These are phyloP conservation scores for Globisporangium megalacanthum DNA, from an alignment of 352 stramenopile species.

Conservation along the genomic window DNA sequence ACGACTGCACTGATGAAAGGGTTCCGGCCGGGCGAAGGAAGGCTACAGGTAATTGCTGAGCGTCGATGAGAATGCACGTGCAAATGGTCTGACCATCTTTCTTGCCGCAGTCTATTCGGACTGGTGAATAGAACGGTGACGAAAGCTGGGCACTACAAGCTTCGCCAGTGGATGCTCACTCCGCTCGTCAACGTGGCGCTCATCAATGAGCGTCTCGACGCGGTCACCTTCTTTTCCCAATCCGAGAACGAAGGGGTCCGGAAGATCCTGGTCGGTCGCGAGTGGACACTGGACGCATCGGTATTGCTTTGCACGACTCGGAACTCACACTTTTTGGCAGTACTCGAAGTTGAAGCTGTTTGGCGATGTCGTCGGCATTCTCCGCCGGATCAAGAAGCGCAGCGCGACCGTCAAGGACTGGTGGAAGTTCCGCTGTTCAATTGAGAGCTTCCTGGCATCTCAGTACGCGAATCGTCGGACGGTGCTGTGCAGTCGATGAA, in stretches of 20 bases:
- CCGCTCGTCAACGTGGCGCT: conserved; percentile 39
- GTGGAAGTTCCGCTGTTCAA: conserved; percentile 51
- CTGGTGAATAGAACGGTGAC: conserved; percentile 80
- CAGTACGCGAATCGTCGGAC: conserved; percentile 31
- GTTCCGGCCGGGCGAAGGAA: conserved; percentile 72
- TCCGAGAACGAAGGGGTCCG: conserved; percentile 53
- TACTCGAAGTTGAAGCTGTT: conserved; percentile 54
- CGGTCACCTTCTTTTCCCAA: conserved; percentile 51
- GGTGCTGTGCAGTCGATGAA: background rate
- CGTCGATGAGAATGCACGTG: background rate
- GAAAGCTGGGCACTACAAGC: conserved; percentile 46
- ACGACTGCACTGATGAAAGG: conserved; percentile 19
- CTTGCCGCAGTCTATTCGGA: conserved; percentile 50
- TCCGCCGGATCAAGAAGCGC: conserved; percentile 56
- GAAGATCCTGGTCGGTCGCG: conserved; percentile 36
- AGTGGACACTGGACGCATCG: conserved; percentile 1
- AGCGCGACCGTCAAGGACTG: conserved; percentile 62
- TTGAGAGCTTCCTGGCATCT: conserved; percentile 49
- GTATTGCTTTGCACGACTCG: background rate
- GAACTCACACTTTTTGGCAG: conserved; percentile 18
- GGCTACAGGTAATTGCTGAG: conserved; percentile 58
- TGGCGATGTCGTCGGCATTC: conserved; percentile 56
- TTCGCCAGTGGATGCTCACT: conserved; percentile 77
- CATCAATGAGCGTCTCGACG: conserved; percentile 54
- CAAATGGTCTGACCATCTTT: conserved; percentile 1